phyloP scores from a whole-genome alignment of 306 rosid species.

The Ammopiptanthus mongolicus region DNA sequence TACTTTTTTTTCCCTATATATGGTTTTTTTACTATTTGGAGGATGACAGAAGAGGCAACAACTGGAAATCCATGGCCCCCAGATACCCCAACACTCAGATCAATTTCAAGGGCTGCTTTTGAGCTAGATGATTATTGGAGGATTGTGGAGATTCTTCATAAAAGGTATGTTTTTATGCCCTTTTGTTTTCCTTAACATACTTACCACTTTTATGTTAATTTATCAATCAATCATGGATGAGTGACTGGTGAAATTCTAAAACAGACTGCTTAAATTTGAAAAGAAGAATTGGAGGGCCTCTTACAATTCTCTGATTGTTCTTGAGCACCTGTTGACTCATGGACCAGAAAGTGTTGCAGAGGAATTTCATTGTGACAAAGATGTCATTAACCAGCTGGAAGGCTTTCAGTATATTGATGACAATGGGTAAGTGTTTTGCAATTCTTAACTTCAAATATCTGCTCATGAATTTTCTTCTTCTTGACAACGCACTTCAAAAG shows the following conservation, averaged over 20 bases:
- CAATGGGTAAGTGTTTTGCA: conserved; percentile 41
- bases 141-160: conserved; percentile 52
- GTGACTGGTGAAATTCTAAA: neutral
- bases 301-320: conserved; percentile 67
- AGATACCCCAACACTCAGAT: conserved; percentile 57
- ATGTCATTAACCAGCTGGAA: conserved; percentile 53
- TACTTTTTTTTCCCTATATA: neutral
- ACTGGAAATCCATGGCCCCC: conserved; percentile 68
- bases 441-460: neutral
- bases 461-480: neutral
- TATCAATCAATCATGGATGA: neutral
- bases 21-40: conserved; percentile 14
- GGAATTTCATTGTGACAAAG: conserved; percentile 68
- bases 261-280: conserved; percentile 70
- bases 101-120: conserved; percentile 94
- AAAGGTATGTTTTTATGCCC: conserved; percentile 21
- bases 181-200: neutral
- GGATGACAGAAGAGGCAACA: conserved; percentile 87
- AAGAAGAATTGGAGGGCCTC: conserved; percentile 80
- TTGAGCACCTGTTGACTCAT: conserved; percentile 81
- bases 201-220: neutral
- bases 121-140: conserved; percentile 84
- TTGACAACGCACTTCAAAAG: neutral
- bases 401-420: conserved; percentile 69
- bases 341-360: conserved; percentile 87